Base-by-base conservation (phyloP, 306 rosid species). In the Gleditsia sinensis region DNA sequence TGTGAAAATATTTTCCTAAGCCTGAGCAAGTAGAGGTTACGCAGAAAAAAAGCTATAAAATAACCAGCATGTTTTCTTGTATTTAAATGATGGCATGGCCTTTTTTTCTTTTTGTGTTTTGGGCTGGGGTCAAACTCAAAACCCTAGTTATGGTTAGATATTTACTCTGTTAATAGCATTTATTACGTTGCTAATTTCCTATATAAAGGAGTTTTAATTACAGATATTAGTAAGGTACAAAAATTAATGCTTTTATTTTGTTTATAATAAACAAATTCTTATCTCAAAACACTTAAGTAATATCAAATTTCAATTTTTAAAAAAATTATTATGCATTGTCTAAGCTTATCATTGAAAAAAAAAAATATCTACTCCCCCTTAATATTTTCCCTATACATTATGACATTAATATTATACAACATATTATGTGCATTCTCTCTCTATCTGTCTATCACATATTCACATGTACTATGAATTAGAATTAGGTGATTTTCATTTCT, bases 81-180 rank as follows among this genome's bases (percentile, higher is more conserved):
- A 30, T 63, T 57, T 69, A 55, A 21, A 69, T 64, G 2, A 57
- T 9, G 17, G 19, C 25, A 39, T 36, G 64, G 65, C 46, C 46
- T 7, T 42, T 37, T 51, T 42, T 67, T 27, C 6, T 40, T 17
- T 34, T 17, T 33, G 43, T 51, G 17, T 54, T 21, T 71, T 51
- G 12, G 11, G 62, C 13, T 4, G 9, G 1, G 9, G 82, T 74
- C 65, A 73, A 78, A 63, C 80, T 74, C 65, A 73, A 78, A 63
- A 58, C 19, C 66, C 53, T 79, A 69, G 76, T 76, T 28, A 58
- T 45, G 83, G 81, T 86, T 45, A 76, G 33, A 53, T 67, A 50
- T 81, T 67, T 61, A 71, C 85, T 57, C 60, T 57, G 69, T 69
- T 74, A 72, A 42, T 27, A 25, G 7, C 34, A 33, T 76, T 33